Evolutionary conservation across 495 filamentous ascomycete genomes (phyloP), one percentile per base, ranked within the genome.

Genomic region (Talaromyces ruber): DNA sequence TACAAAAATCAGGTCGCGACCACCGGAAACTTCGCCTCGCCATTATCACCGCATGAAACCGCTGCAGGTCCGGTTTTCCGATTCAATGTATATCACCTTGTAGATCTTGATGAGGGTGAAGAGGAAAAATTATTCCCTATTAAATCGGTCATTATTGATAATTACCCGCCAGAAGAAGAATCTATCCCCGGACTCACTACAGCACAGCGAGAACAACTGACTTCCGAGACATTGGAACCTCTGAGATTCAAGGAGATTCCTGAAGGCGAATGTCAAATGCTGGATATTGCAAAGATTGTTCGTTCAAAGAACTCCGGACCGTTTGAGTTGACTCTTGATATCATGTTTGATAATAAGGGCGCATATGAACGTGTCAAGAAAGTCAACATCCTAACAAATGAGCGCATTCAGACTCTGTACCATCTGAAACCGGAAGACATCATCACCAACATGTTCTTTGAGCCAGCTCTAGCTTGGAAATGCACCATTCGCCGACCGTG

Each of bases 261-360:
- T 6, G 21, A 39, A 18, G 66, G 61, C 9, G 52, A 43, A 22
- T 64, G 58, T 57, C 58, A 54, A 5, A 39, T 72, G 54, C 12
- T 53, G 0, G 72, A 78, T 47, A 64, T 80, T 18, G 74, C 81
- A 0, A 68, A 68, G n/a, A 68, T 81, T 3, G 68, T 83, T 9
- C 68, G 80, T 4, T 77, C 75, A 12, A 83, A 82, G 68, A 83
- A 82, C 62, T 63, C 79, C 0, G 81, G 80, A 0, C 80, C 81
- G 3, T 82, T 68, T 62, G 79, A 81, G 63, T 67, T 82, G 24
- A 82, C 80, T 3, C 70, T 82, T 30, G 79, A 83, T 57, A 67
- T 81, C 37, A 76, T 83, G 64, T 82, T 83, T 57, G 69, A 71
- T 14, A 65, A 61, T 12, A 37, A 56, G 26, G 69, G 64, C 3